Evolutionary conservation across 306 rosid genomes (phyloP).

Genomic region (Sindora glabra): DNA sequence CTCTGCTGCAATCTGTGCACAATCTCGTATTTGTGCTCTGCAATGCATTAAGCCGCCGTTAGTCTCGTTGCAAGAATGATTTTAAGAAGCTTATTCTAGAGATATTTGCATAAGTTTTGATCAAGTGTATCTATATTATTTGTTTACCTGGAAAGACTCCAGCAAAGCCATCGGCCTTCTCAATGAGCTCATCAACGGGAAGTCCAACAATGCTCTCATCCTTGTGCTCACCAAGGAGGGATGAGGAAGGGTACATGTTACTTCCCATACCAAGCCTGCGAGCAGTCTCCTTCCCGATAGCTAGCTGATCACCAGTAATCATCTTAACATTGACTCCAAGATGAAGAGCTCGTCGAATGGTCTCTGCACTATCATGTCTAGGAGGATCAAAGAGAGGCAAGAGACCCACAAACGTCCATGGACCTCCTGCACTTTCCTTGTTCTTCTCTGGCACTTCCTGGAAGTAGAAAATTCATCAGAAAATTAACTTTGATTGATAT

Average conservation of each 20-base stretch:
- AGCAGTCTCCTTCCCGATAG: conserved; percentile 87
- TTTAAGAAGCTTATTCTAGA: too few species aligned
- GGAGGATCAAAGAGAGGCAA: conserved; percentile 96
- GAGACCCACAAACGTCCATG: conserved; percentile 79
- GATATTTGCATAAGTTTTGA: too few species aligned
- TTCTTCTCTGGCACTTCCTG: conserved; percentile 60
- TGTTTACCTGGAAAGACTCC: conserved; percentile 82
- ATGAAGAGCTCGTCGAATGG: conserved; percentile 67
- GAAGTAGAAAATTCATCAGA: conserved; percentile 1
- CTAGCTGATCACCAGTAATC: conserved; percentile 95
- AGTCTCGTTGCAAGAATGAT: background rate
- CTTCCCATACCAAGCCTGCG: conserved; percentile 98
- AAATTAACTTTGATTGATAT: background rate
- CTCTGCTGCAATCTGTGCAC: conserved; percentile 72
- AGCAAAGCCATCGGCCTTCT: conserved; percentile 93
- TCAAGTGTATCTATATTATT: too few species aligned
- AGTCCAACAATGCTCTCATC: conserved; percentile 45
- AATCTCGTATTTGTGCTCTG: conserved; percentile 90
- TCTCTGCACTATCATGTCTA: conserved; percentile 94
- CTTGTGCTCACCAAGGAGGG: conserved; percentile 77
- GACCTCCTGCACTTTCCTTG: conserved; percentile 69
- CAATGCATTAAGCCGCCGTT: background rate
- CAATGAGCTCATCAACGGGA: conserved; percentile 83
- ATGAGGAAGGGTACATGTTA: conserved; percentile 94
- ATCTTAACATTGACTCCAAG: conserved; percentile 91